Base-by-base conservation (phyloP, 495 filamentous ascomycete genomes). In the Aspergillus bertholletiae region DNA sequence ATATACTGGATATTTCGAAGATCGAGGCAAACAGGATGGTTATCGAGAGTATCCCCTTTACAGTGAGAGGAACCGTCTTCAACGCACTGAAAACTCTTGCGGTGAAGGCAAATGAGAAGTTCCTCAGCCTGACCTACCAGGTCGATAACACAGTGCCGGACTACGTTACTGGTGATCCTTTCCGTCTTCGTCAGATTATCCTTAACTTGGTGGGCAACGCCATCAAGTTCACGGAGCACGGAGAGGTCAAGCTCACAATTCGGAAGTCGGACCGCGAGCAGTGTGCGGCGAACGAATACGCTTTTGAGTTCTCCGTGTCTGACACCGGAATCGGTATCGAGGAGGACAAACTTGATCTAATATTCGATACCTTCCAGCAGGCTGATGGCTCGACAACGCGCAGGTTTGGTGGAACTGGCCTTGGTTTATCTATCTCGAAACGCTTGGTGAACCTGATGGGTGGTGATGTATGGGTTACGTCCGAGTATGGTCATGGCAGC, bases 21-120 rank as follows among this genome's bases (percentile, higher is more conserved):
- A 99, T 99, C 59, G 94, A 99, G 72, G 94, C 94, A 23, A 93
- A 97, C 68, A 86, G 94, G n/a, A 97, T 99, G 95, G 89, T 96
- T 18, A 95, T 99, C 76, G 94, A 99, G 65, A 90, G 93, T 65
- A 97, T 97, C 60, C 92, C 92, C 12, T 99, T 97, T 73, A 97
- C 95, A 0, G 78, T 97, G 48, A 85, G 94, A 40, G 90, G 92
- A 44, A 96, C 92, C 6, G 92, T 99, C 23, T 99, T 99, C 82
- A 97, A 96, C 57, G 94, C 94, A 18, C 79, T 99, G 54, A 99
- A 99, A 71, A 96, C 94, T 0, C 73, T 99, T 46, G 90, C 94
- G 8, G 92, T 96, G 52, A 94, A 94, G 72, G 94, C 94, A n/a
- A 97, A 96, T 63, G 95, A 97, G 70, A 93, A 93, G 64, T 91